Base-by-base conservation (phyloP, 2,329 filamentous ascomycete genomes). In the Talaromyces sp. region DNA sequence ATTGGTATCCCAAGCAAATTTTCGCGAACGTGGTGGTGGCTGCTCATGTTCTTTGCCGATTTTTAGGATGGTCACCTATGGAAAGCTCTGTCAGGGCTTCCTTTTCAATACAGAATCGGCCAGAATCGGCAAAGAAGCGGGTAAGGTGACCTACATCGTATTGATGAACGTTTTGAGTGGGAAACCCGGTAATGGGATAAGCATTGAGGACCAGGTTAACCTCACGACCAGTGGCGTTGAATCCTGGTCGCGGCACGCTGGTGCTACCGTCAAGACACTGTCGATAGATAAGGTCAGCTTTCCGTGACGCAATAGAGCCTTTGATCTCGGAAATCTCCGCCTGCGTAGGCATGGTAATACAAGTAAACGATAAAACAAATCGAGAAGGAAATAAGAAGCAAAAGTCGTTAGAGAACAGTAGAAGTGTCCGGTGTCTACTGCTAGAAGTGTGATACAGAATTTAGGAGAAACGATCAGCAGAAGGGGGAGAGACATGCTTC, bases 81-180 rank as follows among this genome's bases (percentile, higher is more conserved):
- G 55, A 54, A 31, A 65, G 16, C 5, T 42, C 14, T 14, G 25
- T 63, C 44, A 60, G 48, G 70, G 66, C 55, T 35, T 40, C 7
- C 12, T 35, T n/a, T 8, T n/a, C 58, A n/a, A n/a, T n/a, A n/a
- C 33, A 18, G 69, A 62, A 44, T n/a, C n/a, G n/a, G n/a, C n/a
- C n/a, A 39, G 21, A 4, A 11, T 33, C 39, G 33, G 23, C 3
- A n/a, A 54, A 42, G 64, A 1, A 57, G 23, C 46, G 35, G 58
- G 18, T 58, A 61, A 18, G 50, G 35, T 56, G 35, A 83, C 89
- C 83, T 78, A 93, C 90, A 78, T 96, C 92, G 69, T 93, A 98
- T 72, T 97, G 93, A 66, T 87, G 87, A 23, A 97, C 84, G 0
- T 85, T 83, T 12, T 80, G 83, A 1, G 75, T 81, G 0, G 86